Base-by-base conservation (phyloP, 1,284 basidiomycete species). In the Coriolopsis trogii region DNA sequence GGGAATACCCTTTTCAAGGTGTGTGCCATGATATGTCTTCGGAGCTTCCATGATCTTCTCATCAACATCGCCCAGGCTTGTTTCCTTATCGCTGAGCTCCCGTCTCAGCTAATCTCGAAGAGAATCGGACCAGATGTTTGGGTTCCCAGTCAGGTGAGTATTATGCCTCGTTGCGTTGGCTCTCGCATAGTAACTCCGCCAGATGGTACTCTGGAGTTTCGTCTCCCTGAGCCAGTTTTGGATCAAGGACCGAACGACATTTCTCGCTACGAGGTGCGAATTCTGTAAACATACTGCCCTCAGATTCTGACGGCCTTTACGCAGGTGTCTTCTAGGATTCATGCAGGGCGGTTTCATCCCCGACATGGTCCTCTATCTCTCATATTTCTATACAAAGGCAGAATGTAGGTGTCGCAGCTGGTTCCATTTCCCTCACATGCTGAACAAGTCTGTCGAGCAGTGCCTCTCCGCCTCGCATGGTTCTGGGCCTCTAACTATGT, bases 91-190 rank as follows among this genome's bases (percentile, higher is more conserved):
- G 82, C 84, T 3, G 85, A 87, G 61, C 66, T 89, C 21, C 87
- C 87, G 15, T 87, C 85, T 1, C 87, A 89, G 59, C 70, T 90
- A 9, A 68, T 90, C 34, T 87, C 85, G 3, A 90, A 89, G 67
- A 73, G 82, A 15, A 75, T 87, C 36, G 86, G 87, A 4, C 83
- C 85, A 2, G 86, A 89, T 64, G 73, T 80, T 23, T 89, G 85
- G 85, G 84, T 89, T 58, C 87, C 87, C 1, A 80, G 72, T 23
- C 85, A 87, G 67, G 81, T 81, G 61, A 53, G 64, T 16, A 15
- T 16, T 25, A n/a, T 56, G 15, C 45, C 24, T 15, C 18, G 5
- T 13, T 12, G 4, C 5, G 8, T 13, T 21, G 13, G 15, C 41
- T 21, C 9, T 10, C 24, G 9, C 20, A 24, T 6, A 8, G 13